Evolutionary conservation across 345 rosid species (phyloP).

Genomic region (Salix exigua): DNA sequence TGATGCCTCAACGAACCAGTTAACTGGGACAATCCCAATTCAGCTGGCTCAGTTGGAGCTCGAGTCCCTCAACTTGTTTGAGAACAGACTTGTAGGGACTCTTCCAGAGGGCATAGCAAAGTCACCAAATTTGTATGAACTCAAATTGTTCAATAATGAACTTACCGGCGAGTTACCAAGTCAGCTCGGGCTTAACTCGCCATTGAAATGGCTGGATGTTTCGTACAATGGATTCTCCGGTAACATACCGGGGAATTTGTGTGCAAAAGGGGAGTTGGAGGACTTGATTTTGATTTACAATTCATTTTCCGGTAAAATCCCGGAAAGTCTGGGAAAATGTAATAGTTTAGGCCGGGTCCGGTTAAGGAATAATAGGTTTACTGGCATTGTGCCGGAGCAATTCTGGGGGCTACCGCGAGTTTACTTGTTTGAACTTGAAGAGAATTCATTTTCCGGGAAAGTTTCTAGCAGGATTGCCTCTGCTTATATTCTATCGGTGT

Average conservation of each 20-base stretch:
- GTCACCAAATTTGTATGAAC: conserved; percentile 55
- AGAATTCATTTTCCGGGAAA: conserved; percentile 55
- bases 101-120: conserved; percentile 58
- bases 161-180: conserved; percentile 63
- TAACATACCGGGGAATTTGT: conserved; percentile 54
- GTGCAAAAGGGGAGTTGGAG: conserved; percentile 47
- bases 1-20: conserved; percentile 63
- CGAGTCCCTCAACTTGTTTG: conserved; percentile 56
- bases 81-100: conserved; percentile 62
- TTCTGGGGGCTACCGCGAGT: conserved; percentile 76
- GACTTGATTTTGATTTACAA: conserved; percentile 59
- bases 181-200: conserved; percentile 60
- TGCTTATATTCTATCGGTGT: conserved; percentile 60
- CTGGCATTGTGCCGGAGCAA: conserved; percentile 52
- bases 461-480: conserved; percentile 40
- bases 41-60: conserved; percentile 58
- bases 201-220: conserved; percentile 46
- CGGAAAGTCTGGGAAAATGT: conserved; percentile 55
- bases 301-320: conserved; percentile 65
- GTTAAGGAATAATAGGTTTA: conserved; percentile 48
- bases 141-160: conserved; percentile 65
- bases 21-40: conserved; percentile 57
- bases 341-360: conserved; percentile 63
- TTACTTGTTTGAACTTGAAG: conserved; percentile 58
- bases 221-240: conserved; percentile 66